Evolutionary conservation across 2,329 filamentous ascomycete species (phyloP).

Genomic region (Colletotrichum gloeosporioides): DNA sequence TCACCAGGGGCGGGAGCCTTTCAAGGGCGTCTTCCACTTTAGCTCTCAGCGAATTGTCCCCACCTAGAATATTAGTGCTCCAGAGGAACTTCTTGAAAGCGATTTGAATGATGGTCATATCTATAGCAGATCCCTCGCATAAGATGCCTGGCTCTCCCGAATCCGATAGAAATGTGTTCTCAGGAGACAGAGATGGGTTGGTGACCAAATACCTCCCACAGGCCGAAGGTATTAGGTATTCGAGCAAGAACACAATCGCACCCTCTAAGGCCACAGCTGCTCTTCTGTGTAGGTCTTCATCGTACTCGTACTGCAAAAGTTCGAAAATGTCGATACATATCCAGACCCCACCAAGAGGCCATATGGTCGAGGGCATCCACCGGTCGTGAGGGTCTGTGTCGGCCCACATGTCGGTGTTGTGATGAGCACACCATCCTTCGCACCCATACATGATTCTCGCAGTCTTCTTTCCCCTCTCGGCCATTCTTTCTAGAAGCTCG

Average conservation of each 20-base stretch:
- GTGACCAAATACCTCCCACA: slow-evolving; percentile 30
- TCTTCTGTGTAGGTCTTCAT: slow-evolving; percentile 26
- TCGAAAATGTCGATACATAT: slow-evolving; percentile 43
- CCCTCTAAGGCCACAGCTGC: slow-evolving; percentile 32
- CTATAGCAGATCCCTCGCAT: slow-evolving; percentile 51
- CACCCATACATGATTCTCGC: slow-evolving; percentile 37
- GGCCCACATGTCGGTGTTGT: slow-evolving; percentile 42
- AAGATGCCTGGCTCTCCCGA: slow-evolving; percentile 42
- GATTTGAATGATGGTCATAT: slow-evolving; percentile 35
- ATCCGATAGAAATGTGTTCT: slow-evolving; percentile 26
- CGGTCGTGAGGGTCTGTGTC: slow-evolving; percentile 38
- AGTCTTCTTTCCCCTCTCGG: slow-evolving; percentile 33
- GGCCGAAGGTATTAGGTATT: slow-evolving; percentile 27
- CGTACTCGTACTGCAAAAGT: slow-evolving; percentile 39
- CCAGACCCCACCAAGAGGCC: slow-evolving; percentile 47
- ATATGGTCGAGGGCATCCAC: slow-evolving; percentile 37
- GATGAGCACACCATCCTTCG: slow-evolving; percentile 37
- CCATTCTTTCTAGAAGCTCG: slow-evolving; percentile 40
- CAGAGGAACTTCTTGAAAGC: slow-evolving; percentile 28
- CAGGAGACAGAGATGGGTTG: slow-evolving; percentile 31
- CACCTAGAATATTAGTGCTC: slow-evolving; percentile 23
- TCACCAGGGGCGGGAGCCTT: slow-evolving; percentile 25
- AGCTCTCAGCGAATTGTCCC: neutral
- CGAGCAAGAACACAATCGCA: slow-evolving; percentile 34
- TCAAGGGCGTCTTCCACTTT: neutral